Conservation (phyloP, 2,329 filamentous ascomycete species). For the Sporothrix brasiliensis region DNA sequence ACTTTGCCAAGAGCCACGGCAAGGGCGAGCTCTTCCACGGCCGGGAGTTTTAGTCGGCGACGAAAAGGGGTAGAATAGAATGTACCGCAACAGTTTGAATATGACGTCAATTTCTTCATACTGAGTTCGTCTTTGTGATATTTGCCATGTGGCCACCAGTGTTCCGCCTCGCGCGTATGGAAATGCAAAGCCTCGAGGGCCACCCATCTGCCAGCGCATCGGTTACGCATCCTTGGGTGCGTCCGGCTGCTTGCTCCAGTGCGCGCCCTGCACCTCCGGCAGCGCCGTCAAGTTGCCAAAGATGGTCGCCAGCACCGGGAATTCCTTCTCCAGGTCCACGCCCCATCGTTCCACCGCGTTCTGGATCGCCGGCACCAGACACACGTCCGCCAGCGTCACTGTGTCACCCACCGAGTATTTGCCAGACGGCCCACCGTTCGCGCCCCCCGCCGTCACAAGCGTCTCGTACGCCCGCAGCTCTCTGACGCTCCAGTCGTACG, state of each 20-base stretch:
- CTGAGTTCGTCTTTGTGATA: neutral
- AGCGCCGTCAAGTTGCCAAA: constrained; percentile 51
- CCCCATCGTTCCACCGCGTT: constrained; percentile 56
- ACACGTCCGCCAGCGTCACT: constrained; percentile 61
- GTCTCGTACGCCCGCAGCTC: constrained; percentile 62
- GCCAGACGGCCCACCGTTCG: constrained; percentile 43
- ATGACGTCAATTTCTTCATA: neutral
- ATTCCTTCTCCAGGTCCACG: constrained; percentile 52
- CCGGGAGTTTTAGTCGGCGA: neutral
- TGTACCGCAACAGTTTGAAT: neutral
- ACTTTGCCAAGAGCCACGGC: constrained; percentile 32
- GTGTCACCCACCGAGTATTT: constrained; percentile 59
- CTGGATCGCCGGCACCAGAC: constrained; percentile 61
- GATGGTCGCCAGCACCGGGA: constrained; percentile 52
- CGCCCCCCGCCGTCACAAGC: constrained; percentile 41
- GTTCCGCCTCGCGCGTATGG: too few species aligned
- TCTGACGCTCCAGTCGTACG: constrained; percentile 52
- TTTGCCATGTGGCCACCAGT: neutral
- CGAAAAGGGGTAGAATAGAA: neutral
- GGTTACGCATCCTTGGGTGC: neutral
- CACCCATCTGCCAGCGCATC: neutral
- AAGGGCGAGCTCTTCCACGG: constrained; percentile 34
- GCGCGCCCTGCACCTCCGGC: constrained; percentile 55
- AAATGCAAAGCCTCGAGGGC: too few species aligned
- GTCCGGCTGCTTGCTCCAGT: constrained; percentile 59